Conservation (phyloP, 768 basidiomycete genomes). For the Calocybe indica region DNA sequence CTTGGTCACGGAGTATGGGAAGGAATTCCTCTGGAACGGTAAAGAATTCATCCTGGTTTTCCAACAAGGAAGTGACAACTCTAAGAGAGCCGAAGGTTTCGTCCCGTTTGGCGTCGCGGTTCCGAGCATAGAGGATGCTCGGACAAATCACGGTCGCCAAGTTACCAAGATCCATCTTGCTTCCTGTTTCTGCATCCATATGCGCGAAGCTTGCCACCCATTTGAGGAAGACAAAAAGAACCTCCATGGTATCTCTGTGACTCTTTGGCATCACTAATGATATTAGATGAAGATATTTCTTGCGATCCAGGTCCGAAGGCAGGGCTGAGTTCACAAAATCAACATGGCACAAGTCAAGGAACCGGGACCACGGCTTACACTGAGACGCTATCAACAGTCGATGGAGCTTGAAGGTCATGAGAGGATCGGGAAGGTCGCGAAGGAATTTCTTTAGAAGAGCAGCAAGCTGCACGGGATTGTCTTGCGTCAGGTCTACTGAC, state of each 20-base stretch:
- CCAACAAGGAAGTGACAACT: constrained; percentile 80
- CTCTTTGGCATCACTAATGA: constrained; percentile 85
- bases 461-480: constrained; percentile 96
- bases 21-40: constrained; percentile 90
- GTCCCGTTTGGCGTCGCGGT: constrained; percentile 81
- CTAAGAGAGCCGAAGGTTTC: constrained; percentile 89
- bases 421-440: constrained; percentile 91
- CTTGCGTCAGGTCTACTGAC: constrained; percentile 86
- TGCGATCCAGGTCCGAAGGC: constrained; percentile 69
- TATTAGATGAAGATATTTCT: constrained; percentile 79
- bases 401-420: constrained; percentile 93
- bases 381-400: constrained; percentile 84
- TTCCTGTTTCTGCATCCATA: constrained; percentile 94
- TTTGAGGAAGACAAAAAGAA: constrained; percentile 95
- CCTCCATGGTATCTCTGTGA: constrained; percentile 96
- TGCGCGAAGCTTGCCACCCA: constrained; percentile 99
- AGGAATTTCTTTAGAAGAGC: constrained; percentile 97
- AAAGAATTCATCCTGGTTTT: constrained; percentile 94
- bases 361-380: constrained; percentile 45
- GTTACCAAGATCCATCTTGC: constrained; percentile 96
- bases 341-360: constrained; percentile 2
- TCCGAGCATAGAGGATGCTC: constrained; percentile 91
- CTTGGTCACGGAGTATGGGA: constrained; percentile 83
- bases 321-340: constrained; percentile 43
- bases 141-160: constrained; percentile 96